Base-by-base conservation (phyloP, 306 rosid genomes). In the Vicia sativa region DNA sequence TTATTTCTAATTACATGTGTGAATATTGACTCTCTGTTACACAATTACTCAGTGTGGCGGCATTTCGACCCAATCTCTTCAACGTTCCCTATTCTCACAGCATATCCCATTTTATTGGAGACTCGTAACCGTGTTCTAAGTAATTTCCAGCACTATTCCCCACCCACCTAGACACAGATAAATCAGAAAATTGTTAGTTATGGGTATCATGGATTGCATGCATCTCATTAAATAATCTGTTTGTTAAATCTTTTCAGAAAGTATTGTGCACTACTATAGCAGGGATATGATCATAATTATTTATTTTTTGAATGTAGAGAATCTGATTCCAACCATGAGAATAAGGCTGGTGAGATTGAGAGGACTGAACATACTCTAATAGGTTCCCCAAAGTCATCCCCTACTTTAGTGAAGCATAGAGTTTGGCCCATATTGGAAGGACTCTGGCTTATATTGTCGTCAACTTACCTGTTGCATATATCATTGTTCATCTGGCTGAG, bases 401-500 rank as follows among this genome's bases (percentile, higher is more conserved):
- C 84, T 75, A 74, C 70, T 21, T 71, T 13, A 55, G 76, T 7
- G 68, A 93, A 84, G 77, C 83, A 84, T 81, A 88, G 81, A 48
- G 65, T 83, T 38, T 84, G 92, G 97, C 78, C 91, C 74, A 79
- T 88, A 53, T 83, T 93, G 45, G 97, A 93, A 67, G 97, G 99
- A 80, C 49, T 93, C 61, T 48, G 84, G 89, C 96, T 93, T 50
- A 87, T 88, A 78, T 41, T 90, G 55, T 83, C 99, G 9, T 93
- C 99, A 65, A 85, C 96, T 41, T 93, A 93, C 80, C 81, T 88
- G 73, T 49, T 90, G 79, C 87, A 79, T 14, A 85, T 85, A 68
- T 85, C 97, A 44, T 77, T 88, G 72, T 90, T 93, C 85, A 83
- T 93, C 80, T 93, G 96, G 96, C 86, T 93, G 54, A 74, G 92